Conservation (phyloP, 179 eudicot genomes). For the Nepenthes alata region DNA sequence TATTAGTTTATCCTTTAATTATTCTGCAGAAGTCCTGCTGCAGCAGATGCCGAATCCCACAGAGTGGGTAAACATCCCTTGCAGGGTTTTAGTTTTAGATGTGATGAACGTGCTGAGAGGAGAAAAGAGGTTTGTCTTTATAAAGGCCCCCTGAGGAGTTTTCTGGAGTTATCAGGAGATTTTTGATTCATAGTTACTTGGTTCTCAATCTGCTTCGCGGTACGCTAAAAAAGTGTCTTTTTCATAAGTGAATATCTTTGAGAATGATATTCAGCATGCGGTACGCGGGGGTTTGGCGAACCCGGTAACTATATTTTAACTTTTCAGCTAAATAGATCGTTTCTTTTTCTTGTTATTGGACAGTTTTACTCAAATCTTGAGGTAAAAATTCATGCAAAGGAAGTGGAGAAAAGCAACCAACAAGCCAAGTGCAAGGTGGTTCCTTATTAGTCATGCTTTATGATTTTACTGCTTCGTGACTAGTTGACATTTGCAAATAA, state of each 20-base stretch:
- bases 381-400: constrained; percentile 86
- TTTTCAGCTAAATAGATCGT: constrained; percentile 4
- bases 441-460: neutral
- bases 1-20: constrained; percentile 39
- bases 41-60: constrained; percentile 39
- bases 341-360: constrained; percentile 5
- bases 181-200: too few species aligned
- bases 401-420: constrained; percentile 63
- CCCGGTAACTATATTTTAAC: neutral
- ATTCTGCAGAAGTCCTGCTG: constrained; percentile 45
- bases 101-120: constrained; percentile 88
- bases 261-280: too few species aligned
- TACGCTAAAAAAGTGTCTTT: too few species aligned
- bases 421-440: constrained; percentile 77
- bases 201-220: too few species aligned
- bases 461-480: neutral
- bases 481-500: neutral
- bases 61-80: constrained; percentile 70
- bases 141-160: neutral
- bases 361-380: constrained; percentile 85
- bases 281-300: too few species aligned
- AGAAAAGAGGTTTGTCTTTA: constrained; percentile 69
- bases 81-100: constrained; percentile 71
- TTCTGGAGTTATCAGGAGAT: neutral
- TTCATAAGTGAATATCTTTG: too few species aligned